A percentile compares a stretch with the other conserved stretches of the same genome.
Evolutionary conservation across 2,329 filamentous ascomycete species (phyloP).

Genomic region (Ophiostoma angusticollis): DNA sequence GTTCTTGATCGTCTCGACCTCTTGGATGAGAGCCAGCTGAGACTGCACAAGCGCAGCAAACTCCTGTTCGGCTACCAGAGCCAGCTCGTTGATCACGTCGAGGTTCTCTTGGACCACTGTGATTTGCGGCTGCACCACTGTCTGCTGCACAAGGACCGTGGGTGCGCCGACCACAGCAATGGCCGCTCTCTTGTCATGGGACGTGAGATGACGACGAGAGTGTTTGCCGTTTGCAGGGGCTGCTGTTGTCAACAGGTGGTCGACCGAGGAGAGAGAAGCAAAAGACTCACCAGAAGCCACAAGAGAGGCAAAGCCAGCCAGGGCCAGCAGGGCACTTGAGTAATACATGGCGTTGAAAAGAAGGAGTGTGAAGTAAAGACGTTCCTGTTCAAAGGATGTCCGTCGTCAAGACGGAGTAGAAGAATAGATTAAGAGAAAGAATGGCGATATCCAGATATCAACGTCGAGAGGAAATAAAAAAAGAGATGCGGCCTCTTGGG

Average conservation of each 20-base stretch:
- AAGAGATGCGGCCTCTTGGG: conserved; percentile 15
- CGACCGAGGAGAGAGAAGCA: too few relatives aligned
- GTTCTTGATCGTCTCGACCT: conserved; percentile 28
- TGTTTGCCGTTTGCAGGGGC: conserved; percentile 16
- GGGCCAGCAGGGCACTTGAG: conserved; percentile 17
- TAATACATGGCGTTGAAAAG: conserved; percentile 17
- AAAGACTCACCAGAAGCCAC: conserved; percentile 18
- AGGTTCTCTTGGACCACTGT: conserved; percentile 25
- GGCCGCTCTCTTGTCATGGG: too few relatives aligned
- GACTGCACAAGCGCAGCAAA: conserved; percentile 26
- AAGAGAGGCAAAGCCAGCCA: conserved; percentile 19
- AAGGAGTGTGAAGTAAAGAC: neutral
- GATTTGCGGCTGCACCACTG: conserved; percentile 19
- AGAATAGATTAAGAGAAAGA: too few relatives aligned
- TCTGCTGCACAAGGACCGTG: conserved; percentile 22
- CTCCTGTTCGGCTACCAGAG: conserved; percentile 23
- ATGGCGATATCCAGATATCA: conserved; percentile 2
- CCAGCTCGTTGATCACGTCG: conserved; percentile 22
- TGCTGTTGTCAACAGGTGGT: conserved; percentile 12
- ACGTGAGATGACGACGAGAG: conserved; percentile 16
- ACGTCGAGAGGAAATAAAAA: neutral
- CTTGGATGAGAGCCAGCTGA: conserved; percentile 23
- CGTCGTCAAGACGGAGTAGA: too few relatives aligned
- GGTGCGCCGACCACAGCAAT: too few relatives aligned
- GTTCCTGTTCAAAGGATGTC: too few relatives aligned